Evolutionary conservation across 768 basidiomycete genomes (phyloP), one percentile per base, ranked within the genome.

Genomic region (Pisolithus microcarpus): DNA sequence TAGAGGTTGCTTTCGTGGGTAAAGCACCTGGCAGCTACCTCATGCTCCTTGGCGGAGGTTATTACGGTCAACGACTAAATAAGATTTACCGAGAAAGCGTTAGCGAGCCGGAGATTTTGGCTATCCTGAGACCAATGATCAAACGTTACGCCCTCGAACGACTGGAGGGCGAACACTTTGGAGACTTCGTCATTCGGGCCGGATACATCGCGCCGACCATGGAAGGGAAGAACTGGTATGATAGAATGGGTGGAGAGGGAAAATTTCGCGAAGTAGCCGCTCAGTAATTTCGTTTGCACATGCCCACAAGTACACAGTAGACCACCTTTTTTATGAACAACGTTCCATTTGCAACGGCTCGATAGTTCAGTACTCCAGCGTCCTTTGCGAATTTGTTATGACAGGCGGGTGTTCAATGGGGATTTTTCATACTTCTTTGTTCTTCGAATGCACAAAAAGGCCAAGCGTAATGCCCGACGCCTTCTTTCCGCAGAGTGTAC

Each of bases 41-140:
- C 42, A 96, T 98, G 93, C 79, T 98, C 30, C 84, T 99, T 31
- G 95, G 96, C 38, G 95, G 95, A 49, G 93, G 93, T 1, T 96
- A 92, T 72, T 77, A 91, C 57, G 96, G 95, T 36, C 87, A 97
- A 66, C 79, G 95, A 34, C 73, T 99, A 59, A 95, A 95, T 75
- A 98, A 97, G 72, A 94, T 96, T 49, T 97, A 92, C 70, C 77
- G 91, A 69, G 90, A 92, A 74, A 79, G 82, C 6, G 91, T 94
- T 37, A 85, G 87, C 3, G 93, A 95, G 66, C 87, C 84, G 7
- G 92, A 96, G 67, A 96, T 96, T 50, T 71, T 99, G 48, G 83
- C 83, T 5, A 94, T 94, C 56, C 80, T 99, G 21, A 60, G 66
- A 51, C 94, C 93, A 0, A 93, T 99, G 89, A 95, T 99, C 77